These are phyloP conservation scores for Seminavis robusta DNA, from an alignment of 108 stramenopile species.

Conservation along the genomic window DNA sequence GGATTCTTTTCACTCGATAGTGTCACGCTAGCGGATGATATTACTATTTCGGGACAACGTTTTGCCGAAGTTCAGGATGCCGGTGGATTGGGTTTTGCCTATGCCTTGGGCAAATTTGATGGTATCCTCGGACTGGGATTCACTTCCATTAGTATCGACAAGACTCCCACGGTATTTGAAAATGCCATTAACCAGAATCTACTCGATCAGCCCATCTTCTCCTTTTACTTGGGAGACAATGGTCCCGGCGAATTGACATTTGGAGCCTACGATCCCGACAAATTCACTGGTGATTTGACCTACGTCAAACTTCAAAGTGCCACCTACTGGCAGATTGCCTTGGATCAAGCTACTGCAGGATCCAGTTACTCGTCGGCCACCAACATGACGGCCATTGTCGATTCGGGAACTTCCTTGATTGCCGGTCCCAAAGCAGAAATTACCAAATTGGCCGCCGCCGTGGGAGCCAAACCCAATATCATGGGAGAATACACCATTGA, in stretches of 20 bases:
- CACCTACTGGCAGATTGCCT: slow-evolving; percentile 90
- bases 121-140: slow-evolving; percentile 98
- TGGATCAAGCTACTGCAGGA: slow-evolving; percentile 69
- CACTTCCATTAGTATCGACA: slow-evolving; percentile 82
- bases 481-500: slow-evolving; percentile 94
- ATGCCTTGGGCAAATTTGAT: slow-evolving; percentile 93
- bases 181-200: slow-evolving; percentile 84
- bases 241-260: slow-evolving; percentile 92
- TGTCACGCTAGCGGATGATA: slow-evolving; percentile 72
- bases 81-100: slow-evolving; percentile 96
- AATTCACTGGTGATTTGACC: slow-evolving; percentile 72
- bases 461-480: slow-evolving; percentile 87
- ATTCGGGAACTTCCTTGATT: slow-evolving; percentile 94
- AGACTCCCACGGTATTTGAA: slow-evolving; percentile 89
- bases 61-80: slow-evolving; percentile 93
- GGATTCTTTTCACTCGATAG: slow-evolving; percentile 72
- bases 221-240: slow-evolving; percentile 95
- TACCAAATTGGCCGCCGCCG: slow-evolving; percentile 56
- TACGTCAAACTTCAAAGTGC: slow-evolving; percentile 75
- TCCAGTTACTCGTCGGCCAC: slow-evolving; percentile 21
- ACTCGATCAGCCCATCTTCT: slow-evolving; percentile 82
- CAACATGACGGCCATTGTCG: slow-evolving; percentile 86
- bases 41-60: slow-evolving; percentile 58
- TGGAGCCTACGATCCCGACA: slow-evolving; percentile 86
- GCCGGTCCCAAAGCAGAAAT: slow-evolving; percentile 80